Evolutionary conservation across 2,329 filamentous ascomycete genomes (phyloP).

Genomic region (Chaetoscypha palmicola): DNA sequence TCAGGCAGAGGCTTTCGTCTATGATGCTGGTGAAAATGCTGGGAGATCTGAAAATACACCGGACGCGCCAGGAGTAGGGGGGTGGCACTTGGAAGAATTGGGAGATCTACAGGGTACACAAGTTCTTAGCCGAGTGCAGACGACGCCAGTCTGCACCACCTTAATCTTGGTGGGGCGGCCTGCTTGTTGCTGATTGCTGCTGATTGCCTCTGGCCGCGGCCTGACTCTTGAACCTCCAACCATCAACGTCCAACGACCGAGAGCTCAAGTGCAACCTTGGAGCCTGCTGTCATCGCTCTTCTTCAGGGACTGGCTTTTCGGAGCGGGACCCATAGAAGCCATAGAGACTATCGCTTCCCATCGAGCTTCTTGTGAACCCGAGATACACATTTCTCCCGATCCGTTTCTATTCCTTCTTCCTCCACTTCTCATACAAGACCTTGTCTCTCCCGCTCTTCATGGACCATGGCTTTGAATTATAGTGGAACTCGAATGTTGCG

Average conservation of each 20-base stretch:
- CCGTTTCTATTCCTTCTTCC: slow-evolving; percentile 10
- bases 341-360: slow-evolving; percentile 3
- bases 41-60: background rate
- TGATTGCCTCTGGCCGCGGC: no score
- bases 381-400: slow-evolving; percentile 11
- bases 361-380: slow-evolving; percentile 3
- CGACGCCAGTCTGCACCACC: background rate
- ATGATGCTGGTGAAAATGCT: background rate
- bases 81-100: background rate
- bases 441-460: slow-evolving; percentile 8
- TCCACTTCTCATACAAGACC: slow-evolving; percentile 21
- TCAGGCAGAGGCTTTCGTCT: no score
- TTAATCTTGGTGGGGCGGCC: background rate
- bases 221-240: no score
- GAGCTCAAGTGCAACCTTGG: background rate
- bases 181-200: background rate
- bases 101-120: slow-evolving; percentile 8
- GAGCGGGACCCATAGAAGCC: no score
- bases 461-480: slow-evolving; percentile 20
- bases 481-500: slow-evolving; percentile 25
- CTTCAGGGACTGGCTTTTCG: background rate
- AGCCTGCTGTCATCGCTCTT: slow-evolving; percentile 2
- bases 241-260: slow-evolving; percentile 14
- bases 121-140: background rate
- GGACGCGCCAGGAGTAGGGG: background rate